A percentile compares a stretch with the other conserved stretches of the same genome.
Conservation (phyloP, 371 early-diverging fungal species). For the Basidiobolus meristosporus region DNA sequence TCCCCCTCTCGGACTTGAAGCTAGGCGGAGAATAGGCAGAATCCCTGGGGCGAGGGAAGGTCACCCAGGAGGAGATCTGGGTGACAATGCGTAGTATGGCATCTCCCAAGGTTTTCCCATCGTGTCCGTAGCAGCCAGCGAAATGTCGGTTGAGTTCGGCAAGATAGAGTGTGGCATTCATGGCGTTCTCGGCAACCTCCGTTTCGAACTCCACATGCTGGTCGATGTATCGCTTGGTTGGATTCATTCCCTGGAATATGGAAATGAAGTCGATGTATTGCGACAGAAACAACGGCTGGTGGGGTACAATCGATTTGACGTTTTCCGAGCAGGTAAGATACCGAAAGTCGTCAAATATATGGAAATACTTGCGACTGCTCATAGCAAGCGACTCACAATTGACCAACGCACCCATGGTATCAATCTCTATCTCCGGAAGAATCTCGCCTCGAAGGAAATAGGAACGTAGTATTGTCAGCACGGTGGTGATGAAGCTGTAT, state of each 20-base stretch:
- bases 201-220: conserved; percentile 86
- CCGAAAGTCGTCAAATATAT: conserved; percentile 71
- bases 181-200: conserved; percentile 81
- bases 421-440: conserved; percentile 5
- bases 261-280: conserved; percentile 62
- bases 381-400: conserved; percentile 65
- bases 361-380: conserved; percentile 64
- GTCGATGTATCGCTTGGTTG: conserved; percentile 53
- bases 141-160: conserved; percentile 65
- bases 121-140: conserved; percentile 53
- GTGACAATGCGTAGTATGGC: conserved; percentile 37
- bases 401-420: conserved; percentile 21
- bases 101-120: conserved; percentile 20
- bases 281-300: conserved; percentile 34
- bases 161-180: conserved; percentile 67
- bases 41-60: too few relatives aligned
- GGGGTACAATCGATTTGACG: conserved; percentile 31
- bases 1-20: too few relatives aligned
- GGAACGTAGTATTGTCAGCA: conserved; percentile 43
- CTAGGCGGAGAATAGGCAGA: background rate
- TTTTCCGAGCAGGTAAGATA: conserved; percentile 49
- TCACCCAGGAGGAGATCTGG: conserved; percentile 25
- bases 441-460: conserved; percentile 39
- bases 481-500: conserved; percentile 52
- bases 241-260: conserved; percentile 86